Evolutionary conservation across 306 rosid genomes (phyloP).

Genomic region (Cucurbita ficifolia): DNA sequence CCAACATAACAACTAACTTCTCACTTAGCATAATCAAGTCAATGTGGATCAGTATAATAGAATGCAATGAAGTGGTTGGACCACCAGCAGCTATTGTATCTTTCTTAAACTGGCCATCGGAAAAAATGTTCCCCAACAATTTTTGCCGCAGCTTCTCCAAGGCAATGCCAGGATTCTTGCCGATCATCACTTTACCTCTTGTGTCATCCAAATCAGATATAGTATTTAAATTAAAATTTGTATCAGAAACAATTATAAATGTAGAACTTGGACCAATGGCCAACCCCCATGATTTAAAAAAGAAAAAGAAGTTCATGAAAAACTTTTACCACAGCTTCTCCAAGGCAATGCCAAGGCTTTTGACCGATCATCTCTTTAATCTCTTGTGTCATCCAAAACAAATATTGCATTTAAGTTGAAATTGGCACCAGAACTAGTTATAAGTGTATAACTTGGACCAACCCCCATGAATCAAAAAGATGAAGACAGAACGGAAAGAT

Average conservation of each 20-base stretch:
- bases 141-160: background rate
- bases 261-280: background rate
- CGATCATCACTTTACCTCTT: background rate
- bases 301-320: background rate
- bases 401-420: background rate
- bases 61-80: background rate
- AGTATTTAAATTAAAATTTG: background rate
- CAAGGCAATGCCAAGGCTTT: background rate
- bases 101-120: background rate
- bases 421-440: background rate
- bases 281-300: background rate
- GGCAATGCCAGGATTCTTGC: background rate
- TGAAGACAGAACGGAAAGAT: background rate
- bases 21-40: background rate
- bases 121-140: background rate
- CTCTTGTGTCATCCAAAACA: background rate
- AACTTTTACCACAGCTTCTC: background rate
- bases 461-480: background rate
- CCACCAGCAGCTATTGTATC: background rate
- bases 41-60: background rate
- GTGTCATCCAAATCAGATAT: background rate
- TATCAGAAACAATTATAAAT: background rate
- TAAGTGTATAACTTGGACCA: background rate
- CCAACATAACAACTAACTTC: background rate
- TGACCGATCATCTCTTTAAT: background rate